A percentile compares a stretch with the other conserved stretches of the same genome.
phyloP scores from a whole-genome alignment of 305 asterid species.

The Rubia balearica region DNA sequence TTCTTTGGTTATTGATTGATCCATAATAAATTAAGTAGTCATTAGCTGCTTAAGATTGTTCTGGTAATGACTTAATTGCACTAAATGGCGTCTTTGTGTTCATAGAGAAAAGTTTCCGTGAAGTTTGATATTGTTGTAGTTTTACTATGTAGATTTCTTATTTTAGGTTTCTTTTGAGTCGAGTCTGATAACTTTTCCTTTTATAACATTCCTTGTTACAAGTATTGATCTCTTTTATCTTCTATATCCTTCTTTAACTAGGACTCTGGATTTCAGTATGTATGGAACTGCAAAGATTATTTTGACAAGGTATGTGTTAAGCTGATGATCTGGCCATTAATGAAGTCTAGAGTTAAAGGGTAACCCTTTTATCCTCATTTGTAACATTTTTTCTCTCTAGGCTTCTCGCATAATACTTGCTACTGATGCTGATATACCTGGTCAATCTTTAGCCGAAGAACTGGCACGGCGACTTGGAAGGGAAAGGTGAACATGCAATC shows the following conservation, averaged over 20 bases:
- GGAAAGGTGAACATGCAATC: slow-evolving; percentile 42
- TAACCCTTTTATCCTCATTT: not conserved
- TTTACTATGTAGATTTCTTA: not conserved
- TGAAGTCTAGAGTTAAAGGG: not conserved
- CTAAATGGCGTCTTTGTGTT: not conserved
- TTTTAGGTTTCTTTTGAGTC: not conserved
- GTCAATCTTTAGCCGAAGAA: slow-evolving; percentile 69
- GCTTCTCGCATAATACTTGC: slow-evolving; percentile 65
- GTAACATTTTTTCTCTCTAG: slow-evolving; percentile 19
- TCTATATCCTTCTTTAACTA: slow-evolving; percentile 21
- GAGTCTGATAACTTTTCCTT: not conserved
- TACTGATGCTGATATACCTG: slow-evolving; percentile 65
- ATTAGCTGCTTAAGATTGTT: not conserved
- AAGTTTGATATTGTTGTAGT: not conserved
- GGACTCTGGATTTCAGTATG: slow-evolving; percentile 54
- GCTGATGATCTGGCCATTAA: not conserved
- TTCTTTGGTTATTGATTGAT: not conserved
- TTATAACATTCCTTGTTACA: not conserved
- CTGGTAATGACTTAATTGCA: not conserved
- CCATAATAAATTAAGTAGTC: not conserved
- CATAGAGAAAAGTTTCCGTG: not conserved
- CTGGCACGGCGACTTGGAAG: slow-evolving; percentile 73
- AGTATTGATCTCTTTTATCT: not conserved
- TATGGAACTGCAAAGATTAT: slow-evolving; percentile 66
- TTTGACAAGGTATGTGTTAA: slow-evolving; percentile 44